Base-by-base conservation (phyloP, 2,329 filamentous ascomycete species). In the Neofusicoccum umdonicola region DNA sequence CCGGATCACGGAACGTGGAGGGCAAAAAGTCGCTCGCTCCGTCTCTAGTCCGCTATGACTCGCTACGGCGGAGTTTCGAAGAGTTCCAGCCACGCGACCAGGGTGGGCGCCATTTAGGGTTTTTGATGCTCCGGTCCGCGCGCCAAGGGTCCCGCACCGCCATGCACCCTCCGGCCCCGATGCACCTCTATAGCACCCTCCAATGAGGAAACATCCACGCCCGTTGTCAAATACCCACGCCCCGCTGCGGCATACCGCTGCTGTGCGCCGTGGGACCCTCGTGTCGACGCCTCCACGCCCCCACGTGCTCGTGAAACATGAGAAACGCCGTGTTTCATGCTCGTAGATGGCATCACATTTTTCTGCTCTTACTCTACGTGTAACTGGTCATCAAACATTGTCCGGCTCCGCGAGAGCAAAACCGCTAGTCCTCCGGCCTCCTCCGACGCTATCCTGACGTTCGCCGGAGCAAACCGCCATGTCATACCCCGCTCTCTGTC, bases 81-180 rank as follows among this genome's bases (percentile, higher is more conserved):
- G 22, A 45, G 41, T 7, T 17, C 13, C 52, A 57, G 52, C 51
- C 51, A 37, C 51, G 27, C 39, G 54, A 12, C 42, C 6, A 34
- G 58, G 45, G n/a, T 51, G 22, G 22, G 17, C 17, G 31, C 13
- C n/a, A 27, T 42, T 62, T 50, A 62, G 58, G 58, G 58, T 51
- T 62, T 62, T 42, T 51, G 47, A 62, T 62, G 44, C 58, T 62
- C 58, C 58, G 58, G 35, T 44, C 58, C 58, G 57, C 52, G 39
- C 42, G 54, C 54, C 54, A 58, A 58, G 54, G 17, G 19, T 56
- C 37, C 27, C 27, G 13, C 27, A 13, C 9, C 27, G 13, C 47
- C 27, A 27, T 39, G 8, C 34, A 12, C 39, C n/a, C 54, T n/a
- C 27, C 9, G 3, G 47, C 47, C 22, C 13, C 47, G 47, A 48